Evolutionary conservation across 2,329 filamentous ascomycete genomes (phyloP).

Genomic region (Fusarium coicis): DNA sequence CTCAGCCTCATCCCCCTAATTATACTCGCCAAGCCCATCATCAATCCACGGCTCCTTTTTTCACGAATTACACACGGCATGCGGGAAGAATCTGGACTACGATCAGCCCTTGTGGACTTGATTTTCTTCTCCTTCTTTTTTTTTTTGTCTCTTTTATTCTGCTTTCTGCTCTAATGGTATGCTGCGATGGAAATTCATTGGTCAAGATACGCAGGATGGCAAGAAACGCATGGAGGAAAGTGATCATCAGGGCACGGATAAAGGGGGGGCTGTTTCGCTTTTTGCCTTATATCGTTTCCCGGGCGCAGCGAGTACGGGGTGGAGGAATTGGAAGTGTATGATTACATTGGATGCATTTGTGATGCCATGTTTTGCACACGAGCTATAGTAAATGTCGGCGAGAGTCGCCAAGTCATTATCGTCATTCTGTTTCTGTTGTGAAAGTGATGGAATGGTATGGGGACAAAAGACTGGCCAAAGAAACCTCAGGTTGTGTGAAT

Average conservation of each 20-base stretch:
- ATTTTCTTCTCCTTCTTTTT: not conserved
- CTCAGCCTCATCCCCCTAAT: conserved; percentile 9
- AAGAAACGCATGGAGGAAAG: conserved; percentile 9
- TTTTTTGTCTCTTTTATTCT: conserved; percentile 8
- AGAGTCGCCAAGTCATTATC: not conserved
- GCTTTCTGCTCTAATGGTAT: conserved; percentile 30
- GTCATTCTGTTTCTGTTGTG: not conserved
- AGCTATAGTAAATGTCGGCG: conserved; percentile 19
- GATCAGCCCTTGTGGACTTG: not conserved
- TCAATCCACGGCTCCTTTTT: conserved; percentile 4
- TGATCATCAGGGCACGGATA: conserved; percentile 5
- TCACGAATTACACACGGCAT: conserved; percentile 24
- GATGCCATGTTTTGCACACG: conserved; percentile 19
- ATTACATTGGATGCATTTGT: conserved; percentile 29
- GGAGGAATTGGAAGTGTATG: conserved; percentile 18
- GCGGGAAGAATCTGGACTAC: conserved; percentile 7
- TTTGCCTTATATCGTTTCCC: conserved; percentile 13
- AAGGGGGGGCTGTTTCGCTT: conserved; percentile 5
- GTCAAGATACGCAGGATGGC: conserved; percentile 18
- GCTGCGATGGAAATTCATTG: conserved; percentile 18
- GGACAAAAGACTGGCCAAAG: not conserved
- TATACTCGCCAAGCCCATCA: conserved; percentile 8
- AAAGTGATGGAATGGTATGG: not conserved
- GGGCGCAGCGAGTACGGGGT: conserved; percentile 18
- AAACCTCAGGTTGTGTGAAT: not conserved